Base-by-base conservation (phyloP, 2,329 filamentous ascomycete species). In the Aspergillus sclerotialis region DNA sequence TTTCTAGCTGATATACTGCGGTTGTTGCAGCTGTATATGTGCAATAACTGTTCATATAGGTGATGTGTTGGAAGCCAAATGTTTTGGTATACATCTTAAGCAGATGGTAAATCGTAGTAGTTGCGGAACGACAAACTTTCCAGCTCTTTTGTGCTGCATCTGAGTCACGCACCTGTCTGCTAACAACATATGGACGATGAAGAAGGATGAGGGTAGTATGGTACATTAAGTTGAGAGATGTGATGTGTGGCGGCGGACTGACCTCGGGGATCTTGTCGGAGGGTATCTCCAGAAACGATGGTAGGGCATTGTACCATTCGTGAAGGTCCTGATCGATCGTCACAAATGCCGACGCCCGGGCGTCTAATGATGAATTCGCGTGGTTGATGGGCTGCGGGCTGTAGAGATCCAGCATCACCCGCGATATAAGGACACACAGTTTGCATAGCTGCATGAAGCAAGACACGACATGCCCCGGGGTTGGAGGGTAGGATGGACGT, bases 171-270 rank as follows among this genome's bases (percentile, higher is more conserved):
- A 11, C 15, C 15, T 26, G 19, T n/a, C 26, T 19, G 7, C 30
- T 13, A 6, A 24, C 21, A 14, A 37, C 35, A 13, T 19, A 25
- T 28, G 70, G 70, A 8, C 68, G 67, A 38, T 74, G 70, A 0
- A 75, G 54, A 0, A 75, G 62, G 3, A 75, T 73, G 3, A 67
- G 46, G 0, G 72, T 60, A 0, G 68, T 67, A 32, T 75, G 57
- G 18, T 69, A 69, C 51, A 72, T 67, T 3, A 68, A 56, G 26
- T 63, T 60, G 1, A 67, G 46, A 37, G 58, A 64, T 18, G 67
- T 50, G 7, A 65, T 55, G 31, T 66, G 63, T 10, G 61, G 64
- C 2, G 66, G 67, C 9, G 64, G 65, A 8, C 53, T 49, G 4
- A 28, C 3, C 1, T 24, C 3, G 14, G 29, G 27, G 9, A 43